Evolutionary conservation across 1,284 basidiomycete species (phyloP), one percentile per base, ranked within the genome.

Genomic region (Cutaneotrichosporon cavernicola): DNA sequence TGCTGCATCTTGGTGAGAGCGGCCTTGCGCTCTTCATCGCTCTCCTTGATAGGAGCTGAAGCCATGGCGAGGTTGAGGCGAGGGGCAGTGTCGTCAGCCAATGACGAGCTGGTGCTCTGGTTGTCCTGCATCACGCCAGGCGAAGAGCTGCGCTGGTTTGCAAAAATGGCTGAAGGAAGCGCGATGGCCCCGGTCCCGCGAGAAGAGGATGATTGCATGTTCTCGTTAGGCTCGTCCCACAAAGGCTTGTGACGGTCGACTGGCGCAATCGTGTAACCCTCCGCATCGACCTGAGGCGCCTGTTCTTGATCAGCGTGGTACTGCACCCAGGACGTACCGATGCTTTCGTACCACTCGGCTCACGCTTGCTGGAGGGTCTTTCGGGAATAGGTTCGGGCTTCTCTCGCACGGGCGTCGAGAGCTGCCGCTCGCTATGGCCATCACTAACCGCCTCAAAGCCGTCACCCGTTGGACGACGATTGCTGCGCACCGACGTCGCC

Each of bases 201-300:
- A 18, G 26, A 31, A 11, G 50, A 31, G 40, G 62, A 66, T 26
- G 67, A 68, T n/a, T 68, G 65, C 6, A 69, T 61, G 26, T 63
- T 60, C 51, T 76, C 73, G 56, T 71, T 75, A 1, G 75, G 73
- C 16, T 80, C 74, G 47, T 81, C 82, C 83, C 81, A 84, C 2
- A 80, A 80, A 64, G 75, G 80, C 56, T 81, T 74, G 67, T 83
- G 83, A 52, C 82, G 76, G 56, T 82, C 81, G 1, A 80, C 74
- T 0, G 84, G 84, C 16, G 84, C 82, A 11, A 85, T 81, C 11
- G 82, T 82, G 77, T 79, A 85, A 7, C 84, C 84, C 57, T 85
- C 83, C 0, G 75, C 73, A 58, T 85, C 84, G 16, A 85, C 82
- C 0, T 65, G 69, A 22, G 76, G 72, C 1, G 70, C 58, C 68